phyloP scores from a whole-genome alignment of 257 asterid species.

The Galeopsis tetrahit region DNA sequence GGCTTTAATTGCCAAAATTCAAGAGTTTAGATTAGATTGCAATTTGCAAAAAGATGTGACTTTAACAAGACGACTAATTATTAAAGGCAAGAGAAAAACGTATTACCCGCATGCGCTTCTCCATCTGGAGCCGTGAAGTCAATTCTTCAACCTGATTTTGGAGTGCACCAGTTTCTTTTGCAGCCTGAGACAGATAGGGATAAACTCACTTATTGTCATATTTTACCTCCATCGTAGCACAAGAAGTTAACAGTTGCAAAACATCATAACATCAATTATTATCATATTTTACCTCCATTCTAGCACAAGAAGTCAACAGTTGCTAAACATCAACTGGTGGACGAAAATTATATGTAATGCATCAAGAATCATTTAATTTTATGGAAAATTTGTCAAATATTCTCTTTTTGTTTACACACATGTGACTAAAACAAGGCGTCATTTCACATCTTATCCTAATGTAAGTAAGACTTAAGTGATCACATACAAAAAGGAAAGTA shows the following conservation, averaged over 20 bases:
- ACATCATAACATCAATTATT: not conserved
- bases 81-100: constrained; percentile 21
- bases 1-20: too few relatives aligned
- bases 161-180: constrained; percentile 88
- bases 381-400: not conserved
- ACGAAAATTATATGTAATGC: not conserved
- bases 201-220: not conserved
- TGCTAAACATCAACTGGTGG: not conserved
- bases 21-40: too few relatives aligned
- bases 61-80: too few relatives aligned
- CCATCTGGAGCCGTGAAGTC: constrained; percentile 64
- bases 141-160: constrained; percentile 80
- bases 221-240: not conserved
- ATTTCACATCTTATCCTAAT: not conserved
- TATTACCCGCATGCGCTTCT: constrained; percentile 75
- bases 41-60: too few relatives aligned
- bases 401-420: not conserved
- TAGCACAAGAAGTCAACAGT: constrained; percentile 22
- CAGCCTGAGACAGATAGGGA: constrained; percentile 61
- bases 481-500: too few relatives aligned
- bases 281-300: not conserved
- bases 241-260: constrained; percentile 18
- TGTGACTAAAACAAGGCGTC: not conserved
- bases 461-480: too few relatives aligned
- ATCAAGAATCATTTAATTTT: not conserved